Evolutionary conservation across 768 basidiomycete species (phyloP), one percentile per base, ranked within the genome.

Genomic region (Boletus insuetus): DNA sequence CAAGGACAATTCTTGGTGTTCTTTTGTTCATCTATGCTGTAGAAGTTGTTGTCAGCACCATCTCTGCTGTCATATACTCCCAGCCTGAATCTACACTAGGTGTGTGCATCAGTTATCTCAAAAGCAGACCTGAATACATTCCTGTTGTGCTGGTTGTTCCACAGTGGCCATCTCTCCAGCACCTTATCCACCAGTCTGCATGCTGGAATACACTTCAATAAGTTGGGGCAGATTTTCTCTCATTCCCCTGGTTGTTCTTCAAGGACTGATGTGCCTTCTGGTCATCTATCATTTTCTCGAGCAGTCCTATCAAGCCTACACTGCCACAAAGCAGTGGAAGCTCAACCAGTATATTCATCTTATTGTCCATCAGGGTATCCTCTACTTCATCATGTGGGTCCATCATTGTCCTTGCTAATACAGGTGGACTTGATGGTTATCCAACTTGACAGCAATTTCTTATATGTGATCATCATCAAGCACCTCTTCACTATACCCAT

Each of bases 321-420:
- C 14, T 5, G n/a, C 10, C 3, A 51, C 45, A 9, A 34, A 7
- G 22, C 29, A 2, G 35, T 61, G 58, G 60, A 43, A 50, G 4
- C 29, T 49, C 19, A 60, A 61, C n/a, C 22, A 24, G 20, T 60
- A 56, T 38, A 12, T 61, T 10, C 16, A 35, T 16, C 53, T 61
- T 6, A 31, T 61, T 11, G 40, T 50, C 19, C 14, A 42, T 8
- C 50, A 61, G 22, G 54, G 60, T 9, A n/a, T 60, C 12, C 2
- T 60, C 0, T 61, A 61, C 32, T 61, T 61, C 13, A 0, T 53
- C 17, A 26, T 56, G 60, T 61, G 29, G 9, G 47, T 52, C 16
- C 14, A 4, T 26, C 10, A 1, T 24, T 4, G 6, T 37, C 35
- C 35, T 17, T 37, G 29, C 29, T 19, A 2, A 39, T 39, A 19